Percentiles rank a stretch among this genome's conserved stretches.
These are phyloP conservation scores for Saturnispora dispora DNA, from an alignment of 805 yeast species.

Conservation along the genomic window DNA sequence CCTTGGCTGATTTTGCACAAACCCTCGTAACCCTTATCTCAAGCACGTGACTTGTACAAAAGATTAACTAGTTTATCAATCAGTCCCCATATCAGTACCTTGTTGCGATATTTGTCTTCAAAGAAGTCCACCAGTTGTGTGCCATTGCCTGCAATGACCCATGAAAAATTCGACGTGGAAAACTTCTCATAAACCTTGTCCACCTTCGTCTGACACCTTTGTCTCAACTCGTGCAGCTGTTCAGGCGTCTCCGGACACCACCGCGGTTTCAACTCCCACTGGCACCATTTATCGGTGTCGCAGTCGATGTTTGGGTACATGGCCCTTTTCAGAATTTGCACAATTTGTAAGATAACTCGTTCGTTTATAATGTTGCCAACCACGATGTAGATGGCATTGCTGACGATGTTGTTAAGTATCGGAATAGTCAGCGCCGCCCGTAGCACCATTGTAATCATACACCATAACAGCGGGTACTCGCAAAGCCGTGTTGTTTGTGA, in stretches of 20 bases:
- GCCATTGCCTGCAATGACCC: not conserved
- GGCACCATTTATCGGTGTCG: not conserved
- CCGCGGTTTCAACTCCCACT: conserved; percentile 7
- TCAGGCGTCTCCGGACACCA: conserved; percentile 1
- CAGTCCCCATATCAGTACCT: not conserved
- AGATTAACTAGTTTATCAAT: not conserved
- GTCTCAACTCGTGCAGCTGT: not conserved
- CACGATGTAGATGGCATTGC: conserved; percentile 15
- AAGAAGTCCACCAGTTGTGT: not conserved
- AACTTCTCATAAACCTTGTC: not conserved
- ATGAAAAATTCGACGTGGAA: not conserved
- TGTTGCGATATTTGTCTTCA: not conserved
- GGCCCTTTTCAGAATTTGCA: conserved; percentile 29
- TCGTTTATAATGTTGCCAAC: conserved; percentile 52
- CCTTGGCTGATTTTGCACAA: not conserved
- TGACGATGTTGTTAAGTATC: conserved; percentile 7
- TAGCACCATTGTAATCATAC: conserved; percentile 4
- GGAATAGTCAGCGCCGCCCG: not conserved
- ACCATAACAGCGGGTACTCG: conserved; percentile 6
- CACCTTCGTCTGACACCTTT: not conserved
- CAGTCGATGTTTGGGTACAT: conserved; percentile 27
- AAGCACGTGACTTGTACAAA: conserved; percentile 5
- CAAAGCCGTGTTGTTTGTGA: not conserved
- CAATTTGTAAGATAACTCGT: conserved; percentile 42
- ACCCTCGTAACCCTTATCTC: conserved; percentile 3